Base-by-base conservation (phyloP, 345 rosid species). In the Salix brachista region DNA sequence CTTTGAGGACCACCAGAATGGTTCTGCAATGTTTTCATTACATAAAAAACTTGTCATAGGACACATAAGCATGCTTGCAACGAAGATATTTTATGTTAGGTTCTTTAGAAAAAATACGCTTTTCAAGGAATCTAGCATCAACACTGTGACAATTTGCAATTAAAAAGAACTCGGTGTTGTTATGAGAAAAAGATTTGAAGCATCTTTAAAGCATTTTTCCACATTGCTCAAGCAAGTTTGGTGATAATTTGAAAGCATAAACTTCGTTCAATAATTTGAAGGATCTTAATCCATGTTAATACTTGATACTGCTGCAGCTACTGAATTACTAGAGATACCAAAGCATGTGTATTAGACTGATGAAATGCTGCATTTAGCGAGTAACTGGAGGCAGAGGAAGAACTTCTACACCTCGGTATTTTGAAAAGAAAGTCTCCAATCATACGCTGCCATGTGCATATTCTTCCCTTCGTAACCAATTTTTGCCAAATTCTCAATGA, bases 391-490 rank as follows among this genome's bases (percentile, higher is more conserved):
- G 60, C 41, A 62, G 67, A 65, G 72, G 62, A 73, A 64, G 70
- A 52, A 69, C 13, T 62, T 64, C 21, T 1, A 18, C 71, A 80
- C 83, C 83, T 80, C 83, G 30, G 80, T 80, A 44, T 80, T 80
- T 73, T 80, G 80, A 72, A 80, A 80, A 66, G 83, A 76, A 17
- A 80, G 83, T 72, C 83, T 71, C 83, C 83, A 76, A 46, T 80
- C 83, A 30, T 72, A 80, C 8, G 77, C 83, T 39, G 83, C 83
- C 83, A 80, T 80, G 8, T 76, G 62, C 71, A 80, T 34, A 71
- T 90, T 91, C 84, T 90, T 93, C 52, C 83, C 94, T 68, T 89
- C 96, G 74, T 93, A 91, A 42, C 97, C 96, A 60, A 93, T 89
- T 75, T 88, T 88, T 0, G 93, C 97, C 81, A 93, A 86, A 77